Evolutionary conservation across 2,329 filamentous ascomycete genomes (phyloP), one percentile per base, ranked within the genome.

Genomic region (Neonectria magnoliae): DNA sequence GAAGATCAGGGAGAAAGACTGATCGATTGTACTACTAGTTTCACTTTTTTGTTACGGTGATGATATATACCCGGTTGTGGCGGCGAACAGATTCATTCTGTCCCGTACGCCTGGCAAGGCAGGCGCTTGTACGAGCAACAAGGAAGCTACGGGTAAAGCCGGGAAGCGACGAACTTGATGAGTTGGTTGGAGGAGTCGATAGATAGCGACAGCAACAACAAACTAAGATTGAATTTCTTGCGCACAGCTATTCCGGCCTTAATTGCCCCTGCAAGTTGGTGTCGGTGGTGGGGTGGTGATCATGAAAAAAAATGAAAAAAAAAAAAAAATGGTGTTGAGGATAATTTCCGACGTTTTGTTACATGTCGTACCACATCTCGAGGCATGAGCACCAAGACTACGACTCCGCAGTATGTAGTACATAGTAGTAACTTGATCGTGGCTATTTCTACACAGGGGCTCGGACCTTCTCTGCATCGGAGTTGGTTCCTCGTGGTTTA

Each of bases 41-140:
- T 61, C 71, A 58, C 57, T 68, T 70, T 68, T 65, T 72, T 58
- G 58, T 72, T 70, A 70, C 45, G 67, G 71, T 69, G 64, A 73
- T 58, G 71, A 73, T 73, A 73, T 73, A 73, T 73, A 72, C 68
- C 71, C 71, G 61, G 60, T 63, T 62, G 61, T 62, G 57, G 65
- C 55, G 63, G 65, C 56, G 64, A 45, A 65, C 63, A 65, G 53
- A 42, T 55, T 62, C 55, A 64, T 59, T 59, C 58, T 73, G 64
- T 64, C 25, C 54, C 57, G 57, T 53, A 57, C 57, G 54, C 51
- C 60, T 63, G 27, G 41, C 27, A 38, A 44, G 58, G 25, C 54
- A 64, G 55, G 56, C 29, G 53, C 56, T 60, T 59, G 60, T 58
- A 54, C 31, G 55, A 58, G 48, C 50, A 42, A 50, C 31, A 29